Conservation (phyloP, 306 rosid species). For the Pachyrhizus erosus region DNA sequence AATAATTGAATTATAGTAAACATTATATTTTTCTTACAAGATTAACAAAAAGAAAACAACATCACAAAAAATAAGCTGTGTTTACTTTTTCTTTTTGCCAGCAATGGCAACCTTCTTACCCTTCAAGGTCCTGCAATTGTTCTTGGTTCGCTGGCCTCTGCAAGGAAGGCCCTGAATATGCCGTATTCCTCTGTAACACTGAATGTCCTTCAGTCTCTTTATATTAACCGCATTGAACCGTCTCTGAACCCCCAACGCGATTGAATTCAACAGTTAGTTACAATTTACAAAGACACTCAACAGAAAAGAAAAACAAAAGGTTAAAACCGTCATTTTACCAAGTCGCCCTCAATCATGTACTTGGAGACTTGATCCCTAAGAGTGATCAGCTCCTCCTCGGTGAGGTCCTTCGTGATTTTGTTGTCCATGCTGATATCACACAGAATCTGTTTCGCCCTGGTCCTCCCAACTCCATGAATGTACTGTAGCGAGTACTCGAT, state of each 20-base stretch:
- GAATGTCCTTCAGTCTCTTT: conserved; percentile 92
- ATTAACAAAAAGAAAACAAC: not conserved
- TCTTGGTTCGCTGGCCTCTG: conserved; percentile 94
- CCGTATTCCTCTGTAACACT: conserved; percentile 90
- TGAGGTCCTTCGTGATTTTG: conserved; percentile 84
- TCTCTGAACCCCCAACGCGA: conserved; percentile 58
- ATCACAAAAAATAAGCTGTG: not conserved
- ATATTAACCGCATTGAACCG: conserved; percentile 83
- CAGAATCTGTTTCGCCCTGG: conserved; percentile 64
- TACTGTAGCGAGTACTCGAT: conserved; percentile 86
- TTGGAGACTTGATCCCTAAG: conserved; percentile 89
- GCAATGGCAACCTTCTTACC: conserved; percentile 89
- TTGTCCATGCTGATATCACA: conserved; percentile 73
- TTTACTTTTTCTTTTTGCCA: conserved; percentile 78
- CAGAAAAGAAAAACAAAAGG: not conserved
- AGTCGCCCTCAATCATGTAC: conserved; percentile 88
- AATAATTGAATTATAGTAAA: conserved; percentile 29
- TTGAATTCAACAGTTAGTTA: not conserved
- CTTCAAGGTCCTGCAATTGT: conserved; percentile 92
- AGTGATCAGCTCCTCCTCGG: conserved; percentile 76
- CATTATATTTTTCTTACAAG: not conserved
- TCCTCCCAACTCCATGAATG: conserved; percentile 91
- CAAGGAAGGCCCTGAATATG: conserved; percentile 94
- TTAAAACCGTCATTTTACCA: conserved; percentile 49
- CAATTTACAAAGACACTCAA: not conserved